These are phyloP conservation scores for Magnolia sinica DNA, from an alignment of 164 flowering plant species.

Conservation along the genomic window DNA sequence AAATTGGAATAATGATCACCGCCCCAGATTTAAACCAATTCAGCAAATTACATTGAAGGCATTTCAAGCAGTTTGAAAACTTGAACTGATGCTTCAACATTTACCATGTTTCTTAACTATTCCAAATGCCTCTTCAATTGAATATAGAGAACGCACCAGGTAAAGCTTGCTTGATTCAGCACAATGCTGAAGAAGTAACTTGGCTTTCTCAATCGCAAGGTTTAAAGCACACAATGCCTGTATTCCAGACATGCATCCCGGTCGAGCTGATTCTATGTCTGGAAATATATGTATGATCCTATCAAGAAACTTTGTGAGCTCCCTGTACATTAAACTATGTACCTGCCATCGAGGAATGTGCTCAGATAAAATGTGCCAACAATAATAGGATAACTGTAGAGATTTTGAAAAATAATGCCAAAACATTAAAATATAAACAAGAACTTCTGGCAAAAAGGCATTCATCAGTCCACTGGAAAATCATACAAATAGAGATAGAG, in stretches of 20 bases:
- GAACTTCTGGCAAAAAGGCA: not conserved
- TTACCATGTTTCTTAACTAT: not conserved
- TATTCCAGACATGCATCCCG: constrained; percentile 43
- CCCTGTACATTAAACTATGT: constrained; percentile 38
- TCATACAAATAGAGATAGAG: not conserved
- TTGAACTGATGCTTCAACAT: not conserved
- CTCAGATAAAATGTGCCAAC: not conserved
- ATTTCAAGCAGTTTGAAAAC: not conserved
- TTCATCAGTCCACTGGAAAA: not conserved
- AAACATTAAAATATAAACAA: not conserved
- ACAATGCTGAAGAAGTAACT: constrained; percentile 50
- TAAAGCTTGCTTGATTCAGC: constrained; percentile 61
- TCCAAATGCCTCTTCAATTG: not conserved
- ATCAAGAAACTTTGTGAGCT: constrained; percentile 36
- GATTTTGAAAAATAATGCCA: not conserved
- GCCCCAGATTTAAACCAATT: not conserved
- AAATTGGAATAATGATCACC: not conserved
- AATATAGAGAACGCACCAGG: constrained; percentile 38
- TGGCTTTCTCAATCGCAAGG: constrained; percentile 44
- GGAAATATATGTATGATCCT: constrained; percentile 34
- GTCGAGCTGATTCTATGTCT: constrained; percentile 49
- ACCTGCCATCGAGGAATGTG: constrained; percentile 29
- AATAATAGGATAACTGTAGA: not conserved
- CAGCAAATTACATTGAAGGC: not conserved
- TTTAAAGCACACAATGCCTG: constrained; percentile 46